Evolutionary conservation across 441 rosid species (phyloP).

Genomic region (Iberis amara): DNA sequence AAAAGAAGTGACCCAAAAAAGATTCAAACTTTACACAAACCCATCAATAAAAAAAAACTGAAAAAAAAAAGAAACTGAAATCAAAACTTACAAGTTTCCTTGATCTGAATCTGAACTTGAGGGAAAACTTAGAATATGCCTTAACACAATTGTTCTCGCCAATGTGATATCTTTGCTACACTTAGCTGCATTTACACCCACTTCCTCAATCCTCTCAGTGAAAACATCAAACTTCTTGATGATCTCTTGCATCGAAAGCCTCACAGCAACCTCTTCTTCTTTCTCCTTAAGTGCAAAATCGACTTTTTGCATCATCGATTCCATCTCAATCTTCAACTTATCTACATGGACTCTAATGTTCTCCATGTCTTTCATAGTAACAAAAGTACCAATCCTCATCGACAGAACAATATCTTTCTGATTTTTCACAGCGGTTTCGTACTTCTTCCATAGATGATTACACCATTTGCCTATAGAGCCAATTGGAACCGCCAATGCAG

Average conservation of each 20-base stretch:
- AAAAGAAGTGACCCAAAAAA: constrained; percentile 9
- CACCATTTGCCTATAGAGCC: constrained; percentile 70
- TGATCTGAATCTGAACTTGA: constrained; percentile 31
- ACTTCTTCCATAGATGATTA: constrained; percentile 48
- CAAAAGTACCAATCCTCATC: constrained; percentile 35
- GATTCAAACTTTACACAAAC: not conserved
- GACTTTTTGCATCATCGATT: constrained; percentile 39
- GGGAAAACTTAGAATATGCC: constrained; percentile 38
- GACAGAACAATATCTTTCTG: constrained; percentile 39
- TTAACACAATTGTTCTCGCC: constrained; percentile 55
- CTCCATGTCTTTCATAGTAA: constrained; percentile 47
- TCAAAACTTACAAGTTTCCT: constrained; percentile 25
- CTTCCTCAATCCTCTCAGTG: constrained; percentile 43
- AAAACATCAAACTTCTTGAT: constrained; percentile 41
- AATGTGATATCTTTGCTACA: constrained; percentile 45
- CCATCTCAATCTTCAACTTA: constrained; percentile 42
- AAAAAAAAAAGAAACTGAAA: not conserved
- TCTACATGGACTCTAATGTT: constrained; percentile 37
- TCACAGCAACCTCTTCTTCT: constrained; percentile 45
- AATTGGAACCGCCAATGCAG: constrained; percentile 52
- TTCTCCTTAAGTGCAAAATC: constrained; percentile 42
- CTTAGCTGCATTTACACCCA: constrained; percentile 43
- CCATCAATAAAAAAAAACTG: not conserved
- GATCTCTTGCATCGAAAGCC: constrained; percentile 52
- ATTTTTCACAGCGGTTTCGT: constrained; percentile 43